phyloP scores from a whole-genome alignment of 1,284 basidiomycete species.

The Trichosporon sp. region DNA sequence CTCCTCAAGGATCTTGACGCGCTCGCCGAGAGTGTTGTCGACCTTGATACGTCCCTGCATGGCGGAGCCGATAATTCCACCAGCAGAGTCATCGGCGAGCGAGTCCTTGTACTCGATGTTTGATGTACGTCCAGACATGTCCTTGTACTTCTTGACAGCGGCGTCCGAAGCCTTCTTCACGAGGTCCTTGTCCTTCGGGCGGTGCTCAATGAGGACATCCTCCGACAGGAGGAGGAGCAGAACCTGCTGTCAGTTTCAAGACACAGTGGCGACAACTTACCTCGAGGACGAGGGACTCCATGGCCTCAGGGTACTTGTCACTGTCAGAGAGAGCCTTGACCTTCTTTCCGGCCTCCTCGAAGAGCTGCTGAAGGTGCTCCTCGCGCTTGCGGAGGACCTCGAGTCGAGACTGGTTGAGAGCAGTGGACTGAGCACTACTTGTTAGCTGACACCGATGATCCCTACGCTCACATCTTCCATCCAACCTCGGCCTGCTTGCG shows the following conservation, averaged over 20 bases:
- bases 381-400: slow-evolving; percentile 86
- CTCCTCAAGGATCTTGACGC: slow-evolving; percentile 79
- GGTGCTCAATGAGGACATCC: slow-evolving; percentile 50
- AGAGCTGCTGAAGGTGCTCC: slow-evolving; percentile 85
- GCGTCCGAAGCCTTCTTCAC: slow-evolving; percentile 37
- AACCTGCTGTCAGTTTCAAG: slow-evolving; percentile 44
- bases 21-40: slow-evolving; percentile 87
- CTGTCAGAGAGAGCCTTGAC: slow-evolving; percentile 65
- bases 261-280: slow-evolving; percentile 45
- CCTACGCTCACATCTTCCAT: slow-evolving; percentile 78
- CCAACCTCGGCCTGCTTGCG: slow-evolving; percentile 83
- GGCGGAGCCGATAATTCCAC: slow-evolving; percentile 72
- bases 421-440: slow-evolving; percentile 82
- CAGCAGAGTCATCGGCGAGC: slow-evolving; percentile 71
- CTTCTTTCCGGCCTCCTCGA: slow-evolving; percentile 66
- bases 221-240: slow-evolving; percentile 65
- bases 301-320: slow-evolving; percentile 68
- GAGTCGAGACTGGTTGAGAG: slow-evolving; percentile 93
- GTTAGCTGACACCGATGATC: background rate
- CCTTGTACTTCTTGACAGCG: slow-evolving; percentile 42
- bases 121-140: slow-evolving; percentile 64
- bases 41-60: slow-evolving; percentile 73
- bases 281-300: slow-evolving; percentile 78
- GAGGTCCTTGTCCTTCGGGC: slow-evolving; percentile 41
- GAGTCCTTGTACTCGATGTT: slow-evolving; percentile 62